These are phyloP conservation scores for Fomitopsis schrenkii DNA, from an alignment of 1,284 basidiomycete genomes.

Conservation along the genomic window DNA sequence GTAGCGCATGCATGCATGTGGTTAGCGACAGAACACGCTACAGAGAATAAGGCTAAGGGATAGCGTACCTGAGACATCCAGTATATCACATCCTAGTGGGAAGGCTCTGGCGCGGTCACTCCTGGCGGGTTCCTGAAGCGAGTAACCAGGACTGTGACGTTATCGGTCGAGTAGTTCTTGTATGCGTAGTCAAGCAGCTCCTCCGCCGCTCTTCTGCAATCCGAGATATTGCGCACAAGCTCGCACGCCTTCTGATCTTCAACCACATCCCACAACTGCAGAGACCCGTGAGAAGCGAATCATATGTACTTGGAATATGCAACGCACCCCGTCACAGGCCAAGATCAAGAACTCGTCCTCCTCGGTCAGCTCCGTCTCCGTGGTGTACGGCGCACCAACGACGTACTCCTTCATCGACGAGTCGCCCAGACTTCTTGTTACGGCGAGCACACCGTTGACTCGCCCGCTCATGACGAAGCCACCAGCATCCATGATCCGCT, in stretches of 20 bases:
- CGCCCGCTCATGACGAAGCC: slow-evolving; percentile 99
- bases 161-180: slow-evolving; percentile 86
- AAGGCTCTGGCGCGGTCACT: neutral
- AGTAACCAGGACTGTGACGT: slow-evolving; percentile 79
- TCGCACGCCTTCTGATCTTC: slow-evolving; percentile 93
- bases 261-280: slow-evolving; percentile 95
- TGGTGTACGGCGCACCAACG: slow-evolving; percentile 96
- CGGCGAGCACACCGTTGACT: slow-evolving; percentile 95
- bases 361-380: slow-evolving; percentile 87
- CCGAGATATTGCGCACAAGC: slow-evolving; percentile 67
- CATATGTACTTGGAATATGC: neutral
- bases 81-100: neutral
- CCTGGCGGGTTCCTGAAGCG: slow-evolving; percentile 55
- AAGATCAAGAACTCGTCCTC: slow-evolving; percentile 95
- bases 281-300: neutral
- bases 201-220: slow-evolving; percentile 83
- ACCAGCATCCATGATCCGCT: slow-evolving; percentile 95
- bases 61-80: neutral
- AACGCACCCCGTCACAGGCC: slow-evolving; percentile 90
- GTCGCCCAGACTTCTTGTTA: slow-evolving; percentile 95
- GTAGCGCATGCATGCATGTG: neutral
- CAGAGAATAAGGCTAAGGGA: neutral
- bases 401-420: slow-evolving; percentile 99
- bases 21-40: neutral
- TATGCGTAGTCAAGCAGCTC: slow-evolving; percentile 85